A percentile compares a stretch with the other conserved stretches of the same genome.
Conservation (phyloP, 768 basidiomycete genomes). For the Suillus alpinus region DNA sequence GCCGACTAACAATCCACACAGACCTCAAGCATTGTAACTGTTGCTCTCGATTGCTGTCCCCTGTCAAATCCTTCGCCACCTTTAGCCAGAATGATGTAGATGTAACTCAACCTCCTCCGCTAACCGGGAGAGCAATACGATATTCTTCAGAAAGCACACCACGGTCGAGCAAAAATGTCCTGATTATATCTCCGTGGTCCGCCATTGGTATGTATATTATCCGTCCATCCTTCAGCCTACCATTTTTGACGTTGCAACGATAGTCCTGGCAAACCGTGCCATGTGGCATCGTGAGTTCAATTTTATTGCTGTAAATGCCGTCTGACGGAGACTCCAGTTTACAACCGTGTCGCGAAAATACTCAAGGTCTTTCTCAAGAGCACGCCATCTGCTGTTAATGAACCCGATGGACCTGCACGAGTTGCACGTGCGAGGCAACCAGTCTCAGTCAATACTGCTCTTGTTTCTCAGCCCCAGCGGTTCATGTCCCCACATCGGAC, state of each 20-base stretch:
- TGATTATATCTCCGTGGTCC: no score
- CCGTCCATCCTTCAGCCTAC: not conserved
- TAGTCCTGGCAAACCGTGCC: not conserved
- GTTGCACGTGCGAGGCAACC: not conserved
- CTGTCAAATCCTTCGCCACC: not conserved
- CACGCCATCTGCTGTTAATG: not conserved
- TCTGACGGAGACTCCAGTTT: not conserved
- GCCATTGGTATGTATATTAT: not conserved
- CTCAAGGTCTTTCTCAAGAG: not conserved
- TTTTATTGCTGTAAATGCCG: not conserved
- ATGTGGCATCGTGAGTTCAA: not conserved
- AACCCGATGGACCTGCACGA: not conserved
- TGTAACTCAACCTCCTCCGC: not conserved
- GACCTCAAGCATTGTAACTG: conserved; percentile 16
- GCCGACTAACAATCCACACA: not conserved
- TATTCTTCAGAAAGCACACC: not conserved
- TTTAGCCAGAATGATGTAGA: not conserved
- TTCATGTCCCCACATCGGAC: not conserved
- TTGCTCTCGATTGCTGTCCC: conserved; percentile 7
- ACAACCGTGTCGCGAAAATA: not conserved
- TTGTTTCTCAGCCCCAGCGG: not conserved
- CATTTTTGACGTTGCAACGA: not conserved
- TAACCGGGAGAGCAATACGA: not conserved
- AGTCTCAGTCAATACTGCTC: not conserved
- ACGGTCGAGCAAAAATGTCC: not conserved